Evolutionary conservation across 768 basidiomycete species (phyloP).

Genomic region (Jaapia argillacea): DNA sequence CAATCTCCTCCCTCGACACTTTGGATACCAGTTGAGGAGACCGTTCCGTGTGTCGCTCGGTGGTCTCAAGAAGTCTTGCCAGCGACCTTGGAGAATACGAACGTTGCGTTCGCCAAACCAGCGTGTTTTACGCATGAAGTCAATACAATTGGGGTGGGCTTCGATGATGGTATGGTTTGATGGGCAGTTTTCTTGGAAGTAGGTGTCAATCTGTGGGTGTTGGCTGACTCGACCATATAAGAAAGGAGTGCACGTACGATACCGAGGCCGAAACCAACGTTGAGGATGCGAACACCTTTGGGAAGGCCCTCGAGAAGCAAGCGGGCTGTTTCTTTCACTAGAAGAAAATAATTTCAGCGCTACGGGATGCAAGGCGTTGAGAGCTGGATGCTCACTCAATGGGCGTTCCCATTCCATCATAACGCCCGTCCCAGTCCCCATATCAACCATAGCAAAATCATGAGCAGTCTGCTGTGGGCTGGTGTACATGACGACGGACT

Average conservation of each 20-base stretch:
- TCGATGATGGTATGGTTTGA: constrained; percentile 5
- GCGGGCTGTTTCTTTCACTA: constrained; percentile 4
- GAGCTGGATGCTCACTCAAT: no score
- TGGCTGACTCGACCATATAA: neutral
- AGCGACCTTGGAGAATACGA: no score
- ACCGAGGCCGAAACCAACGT: constrained; percentile 5
- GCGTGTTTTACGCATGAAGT: no score
- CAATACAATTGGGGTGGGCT: constrained; percentile 1
- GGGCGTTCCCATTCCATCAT: constrained; percentile 7
- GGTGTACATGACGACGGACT: neutral
- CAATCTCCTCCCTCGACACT: no score
- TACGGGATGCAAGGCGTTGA: no score
- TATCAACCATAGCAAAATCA: constrained; percentile 1
- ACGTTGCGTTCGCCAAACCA: no score
- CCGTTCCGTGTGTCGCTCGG: no score
- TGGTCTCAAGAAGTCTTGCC: no score
- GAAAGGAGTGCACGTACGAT: constrained; percentile 1
- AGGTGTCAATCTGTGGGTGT: constrained; percentile 3
- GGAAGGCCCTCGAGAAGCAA: neutral
- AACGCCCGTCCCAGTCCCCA: neutral
- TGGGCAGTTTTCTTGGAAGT: constrained; percentile 3
- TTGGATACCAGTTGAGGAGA: no score
- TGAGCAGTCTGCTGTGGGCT: neutral
- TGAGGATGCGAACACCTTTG: constrained; percentile 1
- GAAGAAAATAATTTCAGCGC: neutral